phyloP scores from a whole-genome alignment of 208 protist species.

The Spongospora subterranea region DNA sequence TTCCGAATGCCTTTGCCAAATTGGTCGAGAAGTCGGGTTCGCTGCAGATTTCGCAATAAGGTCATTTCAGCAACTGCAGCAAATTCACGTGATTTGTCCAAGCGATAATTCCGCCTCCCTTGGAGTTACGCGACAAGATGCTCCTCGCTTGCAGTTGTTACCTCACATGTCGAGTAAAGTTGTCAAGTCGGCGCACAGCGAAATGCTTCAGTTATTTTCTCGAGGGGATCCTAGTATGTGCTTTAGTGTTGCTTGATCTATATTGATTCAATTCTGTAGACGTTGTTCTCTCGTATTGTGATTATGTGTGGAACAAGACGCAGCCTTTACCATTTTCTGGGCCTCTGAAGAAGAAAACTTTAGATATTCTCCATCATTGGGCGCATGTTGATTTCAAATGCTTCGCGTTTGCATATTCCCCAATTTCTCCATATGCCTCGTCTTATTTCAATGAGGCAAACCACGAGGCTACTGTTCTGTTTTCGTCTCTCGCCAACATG shows the following conservation, averaged over 20 bases:
- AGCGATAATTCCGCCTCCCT: neutral
- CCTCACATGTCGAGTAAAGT: neutral
- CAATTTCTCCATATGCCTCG: neutral
- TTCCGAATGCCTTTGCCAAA: conserved; percentile 2
- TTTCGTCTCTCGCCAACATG: no score
- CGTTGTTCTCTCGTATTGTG: neutral
- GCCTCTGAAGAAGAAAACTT: neutral
- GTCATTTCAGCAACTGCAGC: neutral
- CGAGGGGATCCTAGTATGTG: neutral
- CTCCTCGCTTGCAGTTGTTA: neutral
- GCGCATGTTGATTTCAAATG: neutral
- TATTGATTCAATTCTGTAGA: no score
- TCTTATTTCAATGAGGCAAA: neutral
- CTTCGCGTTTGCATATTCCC: neutral
- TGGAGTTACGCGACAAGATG: neutral
- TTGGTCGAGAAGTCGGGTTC: neutral
- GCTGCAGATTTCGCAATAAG: neutral
- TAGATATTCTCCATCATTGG: conserved; percentile 6
- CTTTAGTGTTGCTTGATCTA: no score
- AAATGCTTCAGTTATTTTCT: neutral
- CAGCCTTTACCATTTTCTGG: neutral
- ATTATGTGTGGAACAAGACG: neutral
- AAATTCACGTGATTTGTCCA: neutral
- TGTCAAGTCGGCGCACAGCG: neutral
- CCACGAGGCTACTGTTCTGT: neutral